Evolutionary conservation across 352 stramenopile species (phyloP).

Genomic region (Pythium coloratum): DNA sequence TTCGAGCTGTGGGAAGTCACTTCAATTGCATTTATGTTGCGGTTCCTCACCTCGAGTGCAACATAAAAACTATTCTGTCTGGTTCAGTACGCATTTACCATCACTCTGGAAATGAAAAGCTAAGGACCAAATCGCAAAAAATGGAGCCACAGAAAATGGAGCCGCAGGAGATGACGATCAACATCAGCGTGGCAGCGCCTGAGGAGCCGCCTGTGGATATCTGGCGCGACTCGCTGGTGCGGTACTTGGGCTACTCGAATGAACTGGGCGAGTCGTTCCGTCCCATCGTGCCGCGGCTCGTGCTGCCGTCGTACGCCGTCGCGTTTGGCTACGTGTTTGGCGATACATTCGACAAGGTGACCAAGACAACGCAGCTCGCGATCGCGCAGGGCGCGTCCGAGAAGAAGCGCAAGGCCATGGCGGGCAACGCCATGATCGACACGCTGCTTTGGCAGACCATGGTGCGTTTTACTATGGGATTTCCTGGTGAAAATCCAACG

Average conservation of each 20-base stretch:
- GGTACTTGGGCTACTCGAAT: conserved; percentile 89
- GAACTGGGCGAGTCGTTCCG: conserved; percentile 88
- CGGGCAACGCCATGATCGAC: conserved; percentile 50
- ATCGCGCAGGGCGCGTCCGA: conserved; percentile 25
- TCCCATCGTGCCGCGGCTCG: conserved; percentile 66
- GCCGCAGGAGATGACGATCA: conserved; percentile 10
- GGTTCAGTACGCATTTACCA: neutral
- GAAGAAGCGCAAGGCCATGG: conserved; percentile 35
- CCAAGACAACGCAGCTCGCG: conserved; percentile 38
- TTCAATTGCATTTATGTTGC: neutral
- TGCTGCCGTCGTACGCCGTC: conserved; percentile 75
- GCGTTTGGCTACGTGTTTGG: conserved; percentile 85
- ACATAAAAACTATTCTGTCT: neutral
- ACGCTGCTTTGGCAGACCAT: conserved; percentile 85
- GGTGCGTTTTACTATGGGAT: conserved; percentile 16
- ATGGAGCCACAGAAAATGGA: neutral
- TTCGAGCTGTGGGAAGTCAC: neutral
- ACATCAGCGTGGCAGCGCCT: neutral
- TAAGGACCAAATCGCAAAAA: neutral
- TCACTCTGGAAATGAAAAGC: conserved; percentile 6
- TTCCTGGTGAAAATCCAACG: too few species aligned
- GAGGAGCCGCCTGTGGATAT: conserved; percentile 43
- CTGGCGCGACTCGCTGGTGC: conserved; percentile 84
- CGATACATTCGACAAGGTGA: conserved; percentile 82
- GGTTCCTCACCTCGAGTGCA: neutral